Percentiles rank a stretch among this genome's conserved stretches.
phyloP scores from a whole-genome alignment of 345 rosid species.

The Aurinia saxatilis region DNA sequence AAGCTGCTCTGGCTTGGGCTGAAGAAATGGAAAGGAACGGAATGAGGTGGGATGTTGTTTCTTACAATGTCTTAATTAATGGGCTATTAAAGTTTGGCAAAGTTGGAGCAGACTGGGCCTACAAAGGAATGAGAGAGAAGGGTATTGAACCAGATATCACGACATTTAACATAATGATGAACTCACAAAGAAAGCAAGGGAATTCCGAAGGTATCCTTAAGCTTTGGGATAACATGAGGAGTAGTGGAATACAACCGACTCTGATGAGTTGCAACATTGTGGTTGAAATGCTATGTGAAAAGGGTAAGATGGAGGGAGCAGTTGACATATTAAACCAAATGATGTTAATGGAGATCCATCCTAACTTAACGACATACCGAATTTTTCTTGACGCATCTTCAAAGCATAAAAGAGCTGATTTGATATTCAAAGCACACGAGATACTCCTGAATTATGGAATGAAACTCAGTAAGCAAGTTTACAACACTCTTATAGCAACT shows the following conservation, averaged over 20 bases:
- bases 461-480: slow-evolving; percentile 43
- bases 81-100: slow-evolving; percentile 61
- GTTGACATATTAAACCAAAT: slow-evolving; percentile 49
- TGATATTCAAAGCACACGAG: slow-evolving; percentile 48
- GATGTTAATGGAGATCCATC: slow-evolving; percentile 40
- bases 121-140: slow-evolving; percentile 53
- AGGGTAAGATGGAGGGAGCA: slow-evolving; percentile 47
- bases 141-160: slow-evolving; percentile 64
- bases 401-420: slow-evolving; percentile 46
- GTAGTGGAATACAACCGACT: slow-evolving; percentile 44
- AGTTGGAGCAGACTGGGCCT: slow-evolving; percentile 43
- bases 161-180: slow-evolving; percentile 73
- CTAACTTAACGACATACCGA: slow-evolving; percentile 45
- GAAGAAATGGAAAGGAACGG: slow-evolving; percentile 63
- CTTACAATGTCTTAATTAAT: slow-evolving; percentile 68
- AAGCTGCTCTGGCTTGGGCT: slow-evolving; percentile 56
- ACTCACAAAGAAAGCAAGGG: slow-evolving; percentile 52
- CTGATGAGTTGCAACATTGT: slow-evolving; percentile 59
- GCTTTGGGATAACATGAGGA: slow-evolving; percentile 71
- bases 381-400: slow-evolving; percentile 48
- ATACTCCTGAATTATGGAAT: slow-evolving; percentile 53
- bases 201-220: slow-evolving; percentile 42
- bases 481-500: slow-evolving; percentile 52
- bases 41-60: slow-evolving; percentile 62
- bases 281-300: slow-evolving; percentile 42